Evolutionary conservation across 1,284 basidiomycete genomes (phyloP), one percentile per base, ranked within the genome.

Genomic region (Cutaneotrichosporon sp.): DNA sequence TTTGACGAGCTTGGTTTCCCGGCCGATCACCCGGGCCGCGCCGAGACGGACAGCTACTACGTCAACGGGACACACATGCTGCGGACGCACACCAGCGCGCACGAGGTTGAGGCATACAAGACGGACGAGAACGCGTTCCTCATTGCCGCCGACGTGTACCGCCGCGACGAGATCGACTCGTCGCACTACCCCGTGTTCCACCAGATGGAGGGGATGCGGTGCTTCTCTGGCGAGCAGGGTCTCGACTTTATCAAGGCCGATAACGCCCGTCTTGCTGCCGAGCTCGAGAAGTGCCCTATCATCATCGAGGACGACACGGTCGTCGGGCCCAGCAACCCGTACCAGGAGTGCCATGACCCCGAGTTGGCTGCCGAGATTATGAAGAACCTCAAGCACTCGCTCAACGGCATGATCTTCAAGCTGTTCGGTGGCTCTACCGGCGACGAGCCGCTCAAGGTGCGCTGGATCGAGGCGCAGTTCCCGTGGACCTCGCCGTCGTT

Each of bases 141-240:
- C 38, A 84, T 99, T 57, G 91, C 94, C 1, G 95, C 97, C n/a
- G 97, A 99, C 82, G 97, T 99, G 55, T 99, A 98, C 81, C 84
- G 97, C 51, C 87, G 97, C 69, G 97, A 99, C 85, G 97, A 99
- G 81, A 99, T 99, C 70, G 97, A 99, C 82, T 86, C 87, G 22
- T 91, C 90, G 11, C 97, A 99, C 80, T 98, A 98, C 80, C 97
- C 97, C 21, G 90, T 97, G 52, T 99, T 99, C 79, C 97, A 99
- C 81, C 97, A 99, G 81, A 93, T 97, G 83, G 97, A 99, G 80
- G 97, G 96, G 36, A 93, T 95, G 22, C 84, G 88, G 51, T 87
- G 97, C 58, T 94, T 61, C 83, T 46, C 42, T 4, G 18, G 75
- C 16, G 90, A 84, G 62, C 64, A 71, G 18, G 74, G 79, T 18